Evolutionary conservation across 352 stramenopile genomes (phyloP).

Genomic region (Pythium sp.): DNA sequence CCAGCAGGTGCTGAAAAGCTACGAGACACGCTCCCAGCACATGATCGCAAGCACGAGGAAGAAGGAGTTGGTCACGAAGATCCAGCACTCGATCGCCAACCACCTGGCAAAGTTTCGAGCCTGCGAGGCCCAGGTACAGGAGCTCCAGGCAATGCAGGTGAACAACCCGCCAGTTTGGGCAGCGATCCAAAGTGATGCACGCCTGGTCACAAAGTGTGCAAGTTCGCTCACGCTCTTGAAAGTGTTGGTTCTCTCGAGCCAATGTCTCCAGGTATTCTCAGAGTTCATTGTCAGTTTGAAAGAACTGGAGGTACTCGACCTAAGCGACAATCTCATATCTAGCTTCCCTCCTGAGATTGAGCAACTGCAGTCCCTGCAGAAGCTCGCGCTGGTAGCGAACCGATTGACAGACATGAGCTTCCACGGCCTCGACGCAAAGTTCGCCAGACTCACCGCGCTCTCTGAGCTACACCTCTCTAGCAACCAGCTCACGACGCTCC

Average conservation of each 20-base stretch:
- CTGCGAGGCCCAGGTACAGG: neutral
- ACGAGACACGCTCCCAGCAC: conserved; percentile 28
- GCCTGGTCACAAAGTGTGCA: conserved; percentile 5
- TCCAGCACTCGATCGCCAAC: conserved; percentile 25
- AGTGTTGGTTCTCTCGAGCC: conserved; percentile 17
- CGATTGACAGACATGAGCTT: conserved; percentile 20
- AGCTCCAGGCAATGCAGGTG: conserved; percentile 21
- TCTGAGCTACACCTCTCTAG: conserved; percentile 26
- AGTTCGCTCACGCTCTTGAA: conserved; percentile 12
- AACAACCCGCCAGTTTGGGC: conserved; percentile 10
- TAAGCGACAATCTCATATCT: conserved; percentile 32
- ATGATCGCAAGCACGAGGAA: conserved; percentile 20
- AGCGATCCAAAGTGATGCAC: conserved; percentile 2
- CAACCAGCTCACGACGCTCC: conserved; percentile 27
- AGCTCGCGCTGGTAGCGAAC: conserved; percentile 23
- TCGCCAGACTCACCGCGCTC: conserved; percentile 18
- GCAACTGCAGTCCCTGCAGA: conserved; percentile 15
- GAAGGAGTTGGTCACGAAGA: conserved; percentile 33
- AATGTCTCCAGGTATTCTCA: conserved; percentile 26
- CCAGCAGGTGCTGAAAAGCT: conserved; percentile 26
- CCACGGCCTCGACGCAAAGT: conserved; percentile 1
- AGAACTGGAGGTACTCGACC: conserved; percentile 29
- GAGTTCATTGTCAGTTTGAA: conserved; percentile 17
- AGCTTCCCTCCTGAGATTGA: conserved; percentile 18
- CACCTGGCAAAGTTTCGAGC: conserved; percentile 1